These are phyloP conservation scores for barrel medic (Medicago truncatula) DNA, from an alignment of 306 rosid genomes.

Conservation along the genomic window MtrunA17r5.0-ANR NC_053043.1:12554501-12555000, in stretches of 20 bases:
- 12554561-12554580: conserved; percentile 24
- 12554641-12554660: conserved; percentile 35
- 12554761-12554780: conserved; percentile 82
- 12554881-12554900: conserved; percentile 74
- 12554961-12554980: conserved; percentile 28
- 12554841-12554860: conserved; percentile 77
- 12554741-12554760: conserved; percentile 68
- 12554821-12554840: conserved; percentile 64
- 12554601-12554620: conserved; percentile 12
- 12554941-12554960: conserved; percentile 29
- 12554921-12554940: conserved; percentile 61
- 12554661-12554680: conserved; percentile 21
- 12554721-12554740: conserved; percentile 24
- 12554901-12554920: conserved; percentile 43
- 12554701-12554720: conserved; percentile 23
- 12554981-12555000: conserved; percentile 16
- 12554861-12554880: conserved; percentile 69
- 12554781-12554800: conserved; percentile 86
- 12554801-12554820: conserved; percentile 84
- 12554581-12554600: conserved; percentile 8
- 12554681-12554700: conserved; percentile 11
- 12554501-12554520: conserved; percentile 7
- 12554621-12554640: conserved; percentile 27
- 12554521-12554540: conserved; percentile 28
- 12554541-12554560: conserved; percentile 19